phyloP scores from a whole-genome alignment of 768 basidiomycete species.

The Boletus pseudo-olivaceus region DNA sequence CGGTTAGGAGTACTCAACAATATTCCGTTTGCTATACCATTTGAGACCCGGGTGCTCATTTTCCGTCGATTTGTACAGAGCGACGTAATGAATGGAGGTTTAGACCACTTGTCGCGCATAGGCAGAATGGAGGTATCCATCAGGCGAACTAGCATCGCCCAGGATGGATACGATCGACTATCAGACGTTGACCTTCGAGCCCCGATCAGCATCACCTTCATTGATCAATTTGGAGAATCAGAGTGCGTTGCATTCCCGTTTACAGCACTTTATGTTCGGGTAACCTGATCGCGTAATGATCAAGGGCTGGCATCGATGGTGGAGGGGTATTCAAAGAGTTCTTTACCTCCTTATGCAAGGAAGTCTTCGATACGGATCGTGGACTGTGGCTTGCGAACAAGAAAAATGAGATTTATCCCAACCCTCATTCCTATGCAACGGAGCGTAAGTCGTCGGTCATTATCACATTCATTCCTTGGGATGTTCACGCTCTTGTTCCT shows the following conservation, averaged over 20 bases:
- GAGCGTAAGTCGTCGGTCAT: conserved; percentile 54
- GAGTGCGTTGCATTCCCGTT: conserved; percentile 53
- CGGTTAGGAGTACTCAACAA: conserved; percentile 90
- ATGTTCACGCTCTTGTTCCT: not conserved
- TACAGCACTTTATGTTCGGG: not conserved
- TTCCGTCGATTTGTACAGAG: conserved; percentile 80
- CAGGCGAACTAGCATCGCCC: conserved; percentile 71
- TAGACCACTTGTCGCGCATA: conserved; percentile 15
- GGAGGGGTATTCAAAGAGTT: conserved; percentile 99
- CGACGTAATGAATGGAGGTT: conserved; percentile 40
- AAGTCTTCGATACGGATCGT: conserved; percentile 92
- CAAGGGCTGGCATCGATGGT: conserved; percentile 88
- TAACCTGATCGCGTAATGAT: not conserved
- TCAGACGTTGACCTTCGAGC: conserved; percentile 74
- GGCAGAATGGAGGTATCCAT: conserved; percentile 28
- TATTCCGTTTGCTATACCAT: conserved; percentile 93
- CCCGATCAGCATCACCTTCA: conserved; percentile 86
- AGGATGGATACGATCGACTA: conserved; percentile 89
- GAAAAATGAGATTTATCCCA: conserved; percentile 94
- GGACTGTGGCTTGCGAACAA: conserved; percentile 91
- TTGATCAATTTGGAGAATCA: conserved; percentile 82
- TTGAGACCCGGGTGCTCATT: conserved; percentile 84
- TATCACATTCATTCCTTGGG: not conserved
- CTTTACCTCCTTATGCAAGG: conserved; percentile 86
- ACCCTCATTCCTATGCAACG: conserved; percentile 86